Base-by-base conservation (phyloP, 495 filamentous ascomycete species). In the Saxophila tyrrhenica region DNA sequence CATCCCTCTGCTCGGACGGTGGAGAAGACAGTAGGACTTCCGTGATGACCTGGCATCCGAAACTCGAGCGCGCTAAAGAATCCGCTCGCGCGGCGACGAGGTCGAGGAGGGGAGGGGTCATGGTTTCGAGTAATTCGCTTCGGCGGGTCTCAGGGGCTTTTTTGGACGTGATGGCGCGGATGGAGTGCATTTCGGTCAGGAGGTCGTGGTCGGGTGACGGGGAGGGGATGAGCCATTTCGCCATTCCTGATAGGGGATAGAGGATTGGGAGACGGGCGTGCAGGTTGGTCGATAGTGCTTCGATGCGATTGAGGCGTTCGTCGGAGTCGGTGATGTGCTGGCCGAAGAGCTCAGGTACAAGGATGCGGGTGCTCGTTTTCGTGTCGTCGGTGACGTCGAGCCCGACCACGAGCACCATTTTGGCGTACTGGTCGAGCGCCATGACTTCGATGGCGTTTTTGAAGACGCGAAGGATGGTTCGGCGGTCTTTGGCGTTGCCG, bases 311-410 rank as follows among this genome's bases (percentile, higher is more conserved):
- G 3, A 58, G 51, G 10, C 55, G 11, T 25, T 25, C 7, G 15
- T 20, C 39, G n/a, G 58, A 55, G 20, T 55, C 46, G 8, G 46
- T 50, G 13, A 62, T 47, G 16, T 46, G 39, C n/a, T 25, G 83
- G 59, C 81, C 83, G 17, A 95, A 65, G 3, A 97, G 73, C 67
- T 95, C 90, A 0, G 84, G 70, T 59, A 96, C 83, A 55, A 97
- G 82, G 21, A 83, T 74, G 67, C 95, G 96, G 17, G 84, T 75
- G n/a, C 81, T 83, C 53, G 95, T 72, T 50, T 88, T 85, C 1
- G 90, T 96, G 65, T 99, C 94, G 60, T 99, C 94, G 50, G 95
- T 81, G 23, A 94, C 81, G 62, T 96, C 91, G 65, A 85, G 89
- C 2, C 86, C 87, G 1, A 89, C 74, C 23, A 97, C 72, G 16